Percentiles rank a stretch among this genome's conserved stretches.
Conservation (phyloP, 768 basidiomycete species). For the Termitomyces sp. region DNA sequence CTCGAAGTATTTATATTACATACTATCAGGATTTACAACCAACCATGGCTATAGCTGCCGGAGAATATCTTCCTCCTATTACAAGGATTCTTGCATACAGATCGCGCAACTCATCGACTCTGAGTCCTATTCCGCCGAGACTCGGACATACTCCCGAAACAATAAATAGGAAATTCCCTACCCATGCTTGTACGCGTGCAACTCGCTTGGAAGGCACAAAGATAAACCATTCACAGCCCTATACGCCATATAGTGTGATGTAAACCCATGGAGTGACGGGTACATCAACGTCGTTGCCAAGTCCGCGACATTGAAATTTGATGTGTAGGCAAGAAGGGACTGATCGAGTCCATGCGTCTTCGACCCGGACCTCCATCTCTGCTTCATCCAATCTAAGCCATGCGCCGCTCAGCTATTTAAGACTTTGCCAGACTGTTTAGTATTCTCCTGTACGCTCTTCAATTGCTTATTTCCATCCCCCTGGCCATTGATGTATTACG, state of each 20-base stretch:
- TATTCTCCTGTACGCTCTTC: not conserved
- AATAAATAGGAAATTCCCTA: no score
- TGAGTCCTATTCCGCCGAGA: no score
- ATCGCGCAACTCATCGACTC: not conserved
- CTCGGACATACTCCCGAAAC: no score
- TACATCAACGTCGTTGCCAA: slow-evolving; percentile 2
- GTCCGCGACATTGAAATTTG: slow-evolving; percentile 9
- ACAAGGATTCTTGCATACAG: not conserved
- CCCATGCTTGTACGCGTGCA: no score
- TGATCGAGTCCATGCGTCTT: slow-evolving; percentile 15
- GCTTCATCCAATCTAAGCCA: slow-evolving; percentile 10
- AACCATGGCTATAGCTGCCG: not conserved
- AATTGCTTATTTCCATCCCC: not conserved
- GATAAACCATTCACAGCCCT: not conserved
- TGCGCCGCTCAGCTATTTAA: slow-evolving; percentile 16
- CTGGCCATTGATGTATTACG: slow-evolving; percentile 3
- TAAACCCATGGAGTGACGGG: no score
- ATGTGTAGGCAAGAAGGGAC: slow-evolving; percentile 2
- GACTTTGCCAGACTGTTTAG: not conserved
- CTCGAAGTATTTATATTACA: not conserved
- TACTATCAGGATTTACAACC: not conserved
- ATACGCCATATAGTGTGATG: not conserved
- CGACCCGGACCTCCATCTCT: slow-evolving; percentile 14
- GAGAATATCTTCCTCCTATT: no score
- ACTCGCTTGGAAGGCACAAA: no score